Evolutionary conservation across 1,284 basidiomycete species (phyloP), one percentile per base, ranked within the genome.

Genomic region (Phlebopus sp.): DNA sequence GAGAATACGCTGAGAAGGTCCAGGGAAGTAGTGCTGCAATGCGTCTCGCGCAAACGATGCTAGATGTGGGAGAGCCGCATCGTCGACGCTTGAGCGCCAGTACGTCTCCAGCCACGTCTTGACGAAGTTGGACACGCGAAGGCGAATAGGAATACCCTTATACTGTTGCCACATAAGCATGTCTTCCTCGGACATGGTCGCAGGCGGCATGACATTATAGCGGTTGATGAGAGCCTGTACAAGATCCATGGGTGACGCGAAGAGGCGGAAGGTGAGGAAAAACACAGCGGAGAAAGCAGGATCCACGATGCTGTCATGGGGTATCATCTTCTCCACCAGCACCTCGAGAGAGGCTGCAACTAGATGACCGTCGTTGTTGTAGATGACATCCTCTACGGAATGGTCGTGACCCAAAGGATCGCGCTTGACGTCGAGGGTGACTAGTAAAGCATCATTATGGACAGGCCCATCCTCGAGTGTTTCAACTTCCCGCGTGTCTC

Each of bases 221-320:
- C 96, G 86, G 31, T 76, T 69, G 49, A 94, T 84, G 47, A 98
- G 72, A 0, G 84, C 77, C 9, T 88, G 80, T 1, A 90, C 78
- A 25, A 99, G 79, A 49, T 90, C 85, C 6, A 69, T 50, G 1
- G 96, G 90, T 0, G 86, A 82, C 1, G 89, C 84, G 69, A 97
- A 98, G 54, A 97, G 71, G n/a, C 96, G 82, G 77, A 99, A 99
- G 1, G 94, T 97, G 61, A 95, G 75, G 76, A 95, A 96, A 74
- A 99, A 98, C 14, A 95, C 87, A 1, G 85, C 82, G 19, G 86
- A 79, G 63, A 97, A 94, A 0, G 82, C 82, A 14, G 86, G 76
- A 58, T 98, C 94, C 27, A 91, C 89, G 42, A 91, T 81, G 41
- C 85, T 85, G 60, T 94, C 92, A 62, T 96, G 91, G 2, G 94